Percentiles rank a stretch among this genome's conserved stretches.
These are phyloP conservation scores for Allomyces arbusculus DNA, from an alignment of 192 early-diverging fungal species.

Conservation along the genomic window DNA sequence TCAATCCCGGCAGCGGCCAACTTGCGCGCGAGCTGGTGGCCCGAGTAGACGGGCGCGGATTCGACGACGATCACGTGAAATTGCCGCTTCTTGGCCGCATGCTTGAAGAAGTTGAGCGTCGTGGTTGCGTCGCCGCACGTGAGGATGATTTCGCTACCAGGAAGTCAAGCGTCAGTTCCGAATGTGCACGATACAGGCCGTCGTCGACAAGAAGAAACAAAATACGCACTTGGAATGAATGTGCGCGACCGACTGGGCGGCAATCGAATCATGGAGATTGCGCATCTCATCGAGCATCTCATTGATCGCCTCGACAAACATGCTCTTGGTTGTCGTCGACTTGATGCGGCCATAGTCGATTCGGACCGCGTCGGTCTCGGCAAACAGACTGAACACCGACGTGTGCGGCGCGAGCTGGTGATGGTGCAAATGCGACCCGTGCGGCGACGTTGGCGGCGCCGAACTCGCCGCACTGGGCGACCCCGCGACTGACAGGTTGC, in stretches of 20 bases:
- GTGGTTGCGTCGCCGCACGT: conserved; percentile 74
- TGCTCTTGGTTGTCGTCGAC: conserved; percentile 31
- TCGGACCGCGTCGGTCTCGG: conserved; percentile 11
- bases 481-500: neutral
- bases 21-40: conserved; percentile 61
- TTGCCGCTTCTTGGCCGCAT: conserved; percentile 61
- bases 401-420: conserved; percentile 3
- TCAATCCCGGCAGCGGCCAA: conserved; percentile 65
- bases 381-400: neutral
- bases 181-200: too few relatives aligned
- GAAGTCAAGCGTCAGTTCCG: conserved; percentile 1
- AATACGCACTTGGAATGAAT: conserved; percentile 74
- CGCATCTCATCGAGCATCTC: conserved; percentile 79
- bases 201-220: conserved; percentile 1
- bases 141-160: conserved; percentile 76
- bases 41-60: conserved; percentile 65
- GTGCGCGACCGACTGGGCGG: conserved; percentile 66
- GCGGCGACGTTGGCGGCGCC: conserved; percentile 1
- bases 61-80: conserved; percentile 94
- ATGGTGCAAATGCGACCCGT: conserved; percentile 5
- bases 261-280: conserved; percentile 52
- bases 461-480: conserved; percentile 4
- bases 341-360: neutral
- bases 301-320: conserved; percentile 59
- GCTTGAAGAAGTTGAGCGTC: conserved; percentile 64